Evolutionary conservation across 495 filamentous ascomycete genomes (phyloP), one percentile per base, ranked within the genome.

Genomic region (Trichoderma asperelloides): DNA sequence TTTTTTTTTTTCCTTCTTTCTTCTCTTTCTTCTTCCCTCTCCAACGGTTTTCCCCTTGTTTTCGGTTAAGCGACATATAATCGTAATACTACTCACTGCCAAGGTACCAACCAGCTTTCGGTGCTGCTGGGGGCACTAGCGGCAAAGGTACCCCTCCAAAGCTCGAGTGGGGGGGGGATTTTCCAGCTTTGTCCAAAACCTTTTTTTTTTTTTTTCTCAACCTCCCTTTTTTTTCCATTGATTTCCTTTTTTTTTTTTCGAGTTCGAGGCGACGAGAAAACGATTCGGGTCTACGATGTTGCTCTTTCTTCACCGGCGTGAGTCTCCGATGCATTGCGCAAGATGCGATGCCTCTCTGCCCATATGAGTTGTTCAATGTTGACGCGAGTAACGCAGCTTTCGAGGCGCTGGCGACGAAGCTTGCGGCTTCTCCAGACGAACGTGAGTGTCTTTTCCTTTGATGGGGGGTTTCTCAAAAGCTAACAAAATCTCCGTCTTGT

Each of bases 351-450:
- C n/a, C n/a, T n/a, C n/a, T n/a, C n/a, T 25, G 8, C 47, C 21
- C 7, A 21, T 51, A 4, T 9, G 5, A 15, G 1, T 28, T 18
- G 3, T 28, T 13, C 16, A 2, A 13, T 12, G 3, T n/a, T 60
- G 11, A 28, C 51, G 7, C 6, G n/a, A 28, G 25, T 28, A 3
- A 12, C 41, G 40, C 9, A 67, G 65, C 65, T 62, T 67, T 67
- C 51, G 49, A 62, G 51, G 33, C 25, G 16, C 33, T 67, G 39
- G 33, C 65, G 18, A n/a, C 27, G 30, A 62, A 41, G 33, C 27
- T 67, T 18, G 49, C 30, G 9, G 65, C 55, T 27, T 67, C 65
- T 39, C 49, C 65, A 23, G 65, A 67, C 33, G 65, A 67, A 40
- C 51, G 65, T 67, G 16, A 45, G 64, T 37, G n/a, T n/a, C n/a